Conservation (phyloP, 768 basidiomycete genomes). For the Kwoniella pini region DNA sequence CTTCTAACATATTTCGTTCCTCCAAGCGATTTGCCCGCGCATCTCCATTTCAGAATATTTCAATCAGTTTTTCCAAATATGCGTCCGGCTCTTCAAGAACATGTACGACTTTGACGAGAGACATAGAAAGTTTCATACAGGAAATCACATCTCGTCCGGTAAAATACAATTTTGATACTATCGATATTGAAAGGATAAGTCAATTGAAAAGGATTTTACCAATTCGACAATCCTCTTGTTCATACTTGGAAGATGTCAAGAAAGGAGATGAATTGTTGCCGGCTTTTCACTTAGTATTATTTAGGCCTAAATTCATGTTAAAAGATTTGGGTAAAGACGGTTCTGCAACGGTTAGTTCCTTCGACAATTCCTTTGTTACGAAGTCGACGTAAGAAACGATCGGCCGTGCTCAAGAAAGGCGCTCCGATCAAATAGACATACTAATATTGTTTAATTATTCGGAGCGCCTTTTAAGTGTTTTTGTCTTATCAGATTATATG, state of each 20-base stretch:
- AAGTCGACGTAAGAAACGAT: no score
- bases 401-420: no score
- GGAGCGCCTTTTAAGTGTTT: no score
- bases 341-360: slow-evolving; percentile 36
- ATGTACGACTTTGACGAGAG: no score
- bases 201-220: slow-evolving; percentile 35
- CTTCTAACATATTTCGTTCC: no score
- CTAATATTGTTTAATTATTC: no score
- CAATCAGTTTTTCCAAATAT: no score
- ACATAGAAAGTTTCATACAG: slow-evolving; percentile 26
- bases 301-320: slow-evolving; percentile 33
- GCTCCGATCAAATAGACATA: no score
- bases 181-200: slow-evolving; percentile 29
- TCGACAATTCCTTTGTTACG: not conserved
- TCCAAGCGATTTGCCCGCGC: no score
- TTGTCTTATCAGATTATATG: no score
- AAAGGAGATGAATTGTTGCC: slow-evolving; percentile 23
- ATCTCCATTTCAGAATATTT: no score
- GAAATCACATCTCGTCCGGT: slow-evolving; percentile 13
- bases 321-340: slow-evolving; percentile 44
- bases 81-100: no score
- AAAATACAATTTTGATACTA: slow-evolving; percentile 15
- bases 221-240: slow-evolving; percentile 17
- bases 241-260: slow-evolving; percentile 1
- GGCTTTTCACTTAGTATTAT: slow-evolving; percentile 36